These are phyloP conservation scores for Nannochloropsis granulata DNA, from an alignment of 108 stramenopile genomes.

Conservation along the genomic window DNA sequence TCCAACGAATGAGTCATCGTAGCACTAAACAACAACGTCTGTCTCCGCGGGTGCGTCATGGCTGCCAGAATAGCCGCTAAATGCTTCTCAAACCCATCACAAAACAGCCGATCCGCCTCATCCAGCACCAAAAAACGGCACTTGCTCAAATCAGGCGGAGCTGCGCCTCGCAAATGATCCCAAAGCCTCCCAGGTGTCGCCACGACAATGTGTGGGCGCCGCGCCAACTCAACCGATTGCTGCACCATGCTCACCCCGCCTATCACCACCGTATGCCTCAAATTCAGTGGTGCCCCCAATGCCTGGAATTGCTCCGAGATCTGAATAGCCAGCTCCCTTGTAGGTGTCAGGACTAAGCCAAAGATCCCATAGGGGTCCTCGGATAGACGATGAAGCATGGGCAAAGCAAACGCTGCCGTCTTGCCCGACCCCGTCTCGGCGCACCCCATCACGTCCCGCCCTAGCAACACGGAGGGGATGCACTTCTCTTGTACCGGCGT, in stretches of 20 bases:
- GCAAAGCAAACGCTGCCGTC: constrained; percentile 46
- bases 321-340: constrained; percentile 91
- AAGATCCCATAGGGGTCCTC: constrained; percentile 49
- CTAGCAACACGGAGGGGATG: constrained; percentile 38
- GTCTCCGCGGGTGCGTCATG: constrained; percentile 33
- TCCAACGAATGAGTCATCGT: constrained; percentile 76
- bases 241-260: constrained; percentile 70
- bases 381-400: constrained; percentile 38
- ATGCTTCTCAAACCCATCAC: constrained; percentile 54
- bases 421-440: constrained; percentile 46
- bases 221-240: constrained; percentile 41
- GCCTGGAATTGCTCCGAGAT: constrained; percentile 83
- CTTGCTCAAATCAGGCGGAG: constrained; percentile 46
- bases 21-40: constrained; percentile 88
- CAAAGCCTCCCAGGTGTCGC: constrained; percentile 88
- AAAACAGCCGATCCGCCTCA: constrained; percentile 88
- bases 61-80: constrained; percentile 46
- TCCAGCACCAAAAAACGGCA: constrained; percentile 75
- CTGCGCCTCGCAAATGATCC: constrained; percentile 51
- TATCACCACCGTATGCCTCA: constrained; percentile 62
- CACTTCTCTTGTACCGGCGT: constrained; percentile 41
- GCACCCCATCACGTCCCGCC: constrained; percentile 40
- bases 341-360: constrained; percentile 75
- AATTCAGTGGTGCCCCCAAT: constrained; percentile 53
- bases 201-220: constrained; percentile 79